These are phyloP conservation scores for Rachicladosporium sp. DNA, from an alignment of 2,329 filamentous ascomycete genomes.

Conservation along the genomic window DNA sequence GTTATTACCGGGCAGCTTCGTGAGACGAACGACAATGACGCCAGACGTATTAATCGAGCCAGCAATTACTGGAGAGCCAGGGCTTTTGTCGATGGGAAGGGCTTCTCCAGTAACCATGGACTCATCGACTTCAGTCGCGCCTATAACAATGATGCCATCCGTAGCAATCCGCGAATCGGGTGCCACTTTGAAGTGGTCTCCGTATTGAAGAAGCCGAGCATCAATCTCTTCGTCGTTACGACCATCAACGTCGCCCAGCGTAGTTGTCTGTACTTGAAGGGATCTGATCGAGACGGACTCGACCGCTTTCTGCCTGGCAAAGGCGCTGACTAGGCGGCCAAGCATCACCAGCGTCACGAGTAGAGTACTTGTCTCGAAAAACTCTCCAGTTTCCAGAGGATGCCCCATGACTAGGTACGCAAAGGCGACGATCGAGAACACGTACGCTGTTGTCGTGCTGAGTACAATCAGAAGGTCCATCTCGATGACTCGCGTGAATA, in stretches of 20 bases:
- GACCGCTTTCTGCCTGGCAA: slow-evolving; percentile 37
- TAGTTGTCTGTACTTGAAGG: slow-evolving; percentile 46
- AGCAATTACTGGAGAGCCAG: slow-evolving; percentile 47
- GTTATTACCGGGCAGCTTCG: slow-evolving; percentile 54
- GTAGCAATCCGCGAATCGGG: slow-evolving; percentile 53
- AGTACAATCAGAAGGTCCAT: slow-evolving; percentile 58
- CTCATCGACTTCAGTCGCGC: slow-evolving; percentile 58
- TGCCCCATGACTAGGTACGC: slow-evolving; percentile 24
- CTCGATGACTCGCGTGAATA: slow-evolving; percentile 48
- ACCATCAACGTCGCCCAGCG: slow-evolving; percentile 35
- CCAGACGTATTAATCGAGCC: slow-evolving; percentile 48
- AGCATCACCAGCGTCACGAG: slow-evolving; percentile 41
- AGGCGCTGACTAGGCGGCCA: slow-evolving; percentile 37
- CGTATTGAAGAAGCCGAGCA: slow-evolving; percentile 57
- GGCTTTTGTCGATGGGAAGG: slow-evolving; percentile 44
- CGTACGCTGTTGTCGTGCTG: slow-evolving; percentile 54
- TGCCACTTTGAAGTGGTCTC: slow-evolving; percentile 51
- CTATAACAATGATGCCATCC: slow-evolving; percentile 54
- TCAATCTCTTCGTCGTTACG: no score
- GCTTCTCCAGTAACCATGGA: slow-evolving; percentile 68
- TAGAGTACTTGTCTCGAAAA: slow-evolving; percentile 45
- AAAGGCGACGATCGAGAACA: slow-evolving; percentile 44
- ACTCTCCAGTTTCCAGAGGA: slow-evolving; percentile 29
- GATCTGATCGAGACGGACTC: slow-evolving; percentile 40
- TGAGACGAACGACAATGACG: slow-evolving; percentile 40